Base-by-base conservation (phyloP, 805 yeast species). In the Metschnikowia cubensis region DNA sequence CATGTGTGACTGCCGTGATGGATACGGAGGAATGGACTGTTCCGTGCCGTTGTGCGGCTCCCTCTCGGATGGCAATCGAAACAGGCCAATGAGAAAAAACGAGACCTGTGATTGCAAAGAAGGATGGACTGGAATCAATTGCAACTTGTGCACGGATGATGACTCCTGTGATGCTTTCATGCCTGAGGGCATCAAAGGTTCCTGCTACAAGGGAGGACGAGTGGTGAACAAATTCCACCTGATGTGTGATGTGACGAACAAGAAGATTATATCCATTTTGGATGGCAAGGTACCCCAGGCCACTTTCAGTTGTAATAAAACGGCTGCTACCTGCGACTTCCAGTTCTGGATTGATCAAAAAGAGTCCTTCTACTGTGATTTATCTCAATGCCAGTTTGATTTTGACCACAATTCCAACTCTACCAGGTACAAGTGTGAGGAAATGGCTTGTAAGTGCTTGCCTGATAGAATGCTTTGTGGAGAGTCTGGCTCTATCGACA, bases 391-490 rank as follows among this genome's bases (percentile, higher is more conserved):
- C 73, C 75, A 76, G 13, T 87, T 84, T 60, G 75, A 84, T 35
- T 82, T 80, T 59, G 89, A 86, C 60, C 65, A 84, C 52, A 59
- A 63, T 6, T 62, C 77, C 6, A 90, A 91, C 63, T 64, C 82
- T 10, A 86, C 97, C 0, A 83, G 81, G 56, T 92, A 90, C 63
- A 77, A 76, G 31, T 94, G 99, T 70, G 82, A 83, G 22, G 74
- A 79, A 11, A 89, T 88, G 31, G 71, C 82, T n/a, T 94, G 99
- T 67, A 79, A 86, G 58, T 94, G 99, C 72, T 74, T 92, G 33
- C 96, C 98, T 1, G 98, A 82, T 21, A 80, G 89, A 58, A 89
- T 89, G 90, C 75, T 94, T 5, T 94, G 99, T 73, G 99, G 99
- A 35, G 87, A 89, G 60, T 79, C 82, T 7, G 98, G 98, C 1